These are phyloP conservation scores for Vitis labrusca DNA, from an alignment of 164 flowering plant species.

Conservation along the genomic window DNA sequence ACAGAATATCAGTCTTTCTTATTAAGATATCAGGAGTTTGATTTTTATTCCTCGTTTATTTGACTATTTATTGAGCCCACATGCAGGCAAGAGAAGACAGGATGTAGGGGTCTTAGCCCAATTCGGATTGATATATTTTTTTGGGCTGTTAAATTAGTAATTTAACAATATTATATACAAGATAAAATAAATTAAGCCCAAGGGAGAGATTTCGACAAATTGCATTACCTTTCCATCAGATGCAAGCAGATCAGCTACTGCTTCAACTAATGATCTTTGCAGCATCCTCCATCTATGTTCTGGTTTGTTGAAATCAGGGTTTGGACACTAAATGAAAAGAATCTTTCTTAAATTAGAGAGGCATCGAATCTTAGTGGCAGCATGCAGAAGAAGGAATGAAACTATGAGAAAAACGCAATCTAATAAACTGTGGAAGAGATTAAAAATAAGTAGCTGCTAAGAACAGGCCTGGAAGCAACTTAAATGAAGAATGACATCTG, in stretches of 20 bases:
- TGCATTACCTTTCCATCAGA: conserved; percentile 69
- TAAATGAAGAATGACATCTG: background rate
- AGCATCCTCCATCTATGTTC: conserved; percentile 89
- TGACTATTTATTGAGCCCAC: no score
- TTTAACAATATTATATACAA: no score
- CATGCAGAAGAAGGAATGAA: conserved; percentile 1
- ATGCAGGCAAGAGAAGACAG: no score
- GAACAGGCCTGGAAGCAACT: background rate
- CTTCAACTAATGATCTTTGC: conserved; percentile 75
- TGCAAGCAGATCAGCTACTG: conserved; percentile 61
- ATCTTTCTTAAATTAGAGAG: background rate
- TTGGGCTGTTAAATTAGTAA: no score
- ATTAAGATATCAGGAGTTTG: no score
- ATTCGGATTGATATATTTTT: no score
- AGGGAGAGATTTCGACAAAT: background rate
- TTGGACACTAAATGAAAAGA: conserved; percentile 61
- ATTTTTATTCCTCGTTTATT: no score
- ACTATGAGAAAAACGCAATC: background rate
- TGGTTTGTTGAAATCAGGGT: conserved; percentile 82
- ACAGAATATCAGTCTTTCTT: no score
- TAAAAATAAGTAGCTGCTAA: background rate
- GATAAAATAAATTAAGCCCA: background rate
- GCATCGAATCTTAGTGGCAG: background rate
- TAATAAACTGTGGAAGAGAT: background rate
- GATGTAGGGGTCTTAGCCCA: no score